Evolutionary conservation across 306 rosid species (phyloP), one percentile per base, ranked within the genome.

Genomic region (Malus asiatica): DNA sequence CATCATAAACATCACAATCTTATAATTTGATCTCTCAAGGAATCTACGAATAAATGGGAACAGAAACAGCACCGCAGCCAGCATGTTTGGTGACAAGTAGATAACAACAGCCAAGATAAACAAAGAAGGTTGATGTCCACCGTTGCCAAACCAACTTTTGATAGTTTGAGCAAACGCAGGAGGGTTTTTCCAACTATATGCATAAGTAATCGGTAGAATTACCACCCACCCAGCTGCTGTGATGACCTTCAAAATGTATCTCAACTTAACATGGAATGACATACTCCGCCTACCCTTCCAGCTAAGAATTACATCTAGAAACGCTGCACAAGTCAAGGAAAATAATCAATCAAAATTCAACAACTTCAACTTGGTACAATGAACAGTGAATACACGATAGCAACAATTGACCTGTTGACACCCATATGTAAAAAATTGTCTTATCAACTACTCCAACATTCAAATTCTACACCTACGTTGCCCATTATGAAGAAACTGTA

Each of bases 171-270:
- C 97, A 83, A 95, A 89, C 25, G 90, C 97, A 69, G 97, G 94
- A 83, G 98, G 98, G 82, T 92, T 90, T 63, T 89, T 88, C 98
- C 96, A 89, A 61, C 90, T 76, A 85, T 90, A 90, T n/a, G 97
- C 96, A 76, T 92, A 95, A 35, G 91, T 90, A 77, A 95, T 93
- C 3, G 98, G 96, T 35, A 95, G 88, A 83, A 92, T 77, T 68
- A 95, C 81, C 81, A 95, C 97, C 98, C 97, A 95, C 2, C 87
- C 93, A 76, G 97, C 98, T 75, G 97, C 96, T 40, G 97, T 89
- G 81, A 92, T 82, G 77, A 86, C 96, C 88, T 95, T 95, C 25
- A 92, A 81, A 83, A 92, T 89, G 85, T 92, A 95, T 84, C 98
- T 87, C 83, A 95, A 84, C 83, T 89, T 90, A 16, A 89, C 98